A percentile compares a stretch with the other conserved stretches of the same genome.
Conservation (phyloP, 768 basidiomycete genomes). For the Boletus bicolor region DNA sequence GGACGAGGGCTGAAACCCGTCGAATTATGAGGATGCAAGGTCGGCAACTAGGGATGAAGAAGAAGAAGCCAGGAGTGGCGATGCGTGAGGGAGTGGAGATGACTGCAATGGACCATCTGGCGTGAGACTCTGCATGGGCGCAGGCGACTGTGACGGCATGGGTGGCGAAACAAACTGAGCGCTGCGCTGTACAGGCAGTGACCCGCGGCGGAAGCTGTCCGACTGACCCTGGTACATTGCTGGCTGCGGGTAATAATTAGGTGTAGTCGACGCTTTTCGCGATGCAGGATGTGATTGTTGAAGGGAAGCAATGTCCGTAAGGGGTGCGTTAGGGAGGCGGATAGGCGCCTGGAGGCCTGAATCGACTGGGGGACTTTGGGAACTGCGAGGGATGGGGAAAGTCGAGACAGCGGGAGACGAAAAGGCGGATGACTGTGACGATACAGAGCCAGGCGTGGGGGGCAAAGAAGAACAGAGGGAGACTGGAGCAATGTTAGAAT, state of each 20-base stretch:
- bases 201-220: slow-evolving; percentile 30
- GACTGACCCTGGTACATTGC: slow-evolving; percentile 29
- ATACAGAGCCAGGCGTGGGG: slow-evolving; percentile 43
- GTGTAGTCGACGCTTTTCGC: slow-evolving; percentile 32
- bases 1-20: background rate
- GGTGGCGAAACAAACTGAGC: slow-evolving; percentile 30
- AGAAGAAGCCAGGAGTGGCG: slow-evolving; percentile 27
- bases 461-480: slow-evolving; percentile 34
- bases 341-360: slow-evolving; percentile 47
- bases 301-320: slow-evolving; percentile 64
- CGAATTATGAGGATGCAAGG: slow-evolving; percentile 19
- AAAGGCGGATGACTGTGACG: slow-evolving; percentile 60
- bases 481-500: slow-evolving; percentile 14
- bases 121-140: slow-evolving; percentile 26
- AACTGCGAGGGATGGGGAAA: slow-evolving; percentile 59
- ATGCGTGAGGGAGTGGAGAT: slow-evolving; percentile 28
- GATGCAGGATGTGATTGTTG: slow-evolving; percentile 34
- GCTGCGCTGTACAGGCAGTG: slow-evolving; percentile 30
- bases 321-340: slow-evolving; percentile 69
- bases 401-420: slow-evolving; percentile 60
- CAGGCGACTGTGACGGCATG: slow-evolving; percentile 29
- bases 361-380: slow-evolving; percentile 48
- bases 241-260: slow-evolving; percentile 34
- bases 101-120: slow-evolving; percentile 20
- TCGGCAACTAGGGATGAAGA: slow-evolving; percentile 22